A percentile compares a stretch with the other conserved stretches of the same genome.
Conservation (phyloP, 306 rosid species). For the Pterocarpus macrocarpus region DNA sequence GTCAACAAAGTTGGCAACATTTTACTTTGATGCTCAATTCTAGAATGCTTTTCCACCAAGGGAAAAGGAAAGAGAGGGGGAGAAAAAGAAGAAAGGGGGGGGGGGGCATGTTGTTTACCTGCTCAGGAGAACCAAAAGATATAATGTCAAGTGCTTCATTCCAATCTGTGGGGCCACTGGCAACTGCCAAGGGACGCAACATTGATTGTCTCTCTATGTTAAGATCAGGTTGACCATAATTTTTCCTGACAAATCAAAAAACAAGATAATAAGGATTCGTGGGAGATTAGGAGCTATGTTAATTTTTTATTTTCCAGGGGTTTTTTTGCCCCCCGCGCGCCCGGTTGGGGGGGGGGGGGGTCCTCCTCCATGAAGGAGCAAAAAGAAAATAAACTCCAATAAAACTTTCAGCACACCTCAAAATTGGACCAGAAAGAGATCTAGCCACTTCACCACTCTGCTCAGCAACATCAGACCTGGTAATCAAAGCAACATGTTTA, state of each 20-base stretch:
- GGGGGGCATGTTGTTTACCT: slow-evolving; percentile 57
- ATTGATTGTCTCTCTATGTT: slow-evolving; percentile 71
- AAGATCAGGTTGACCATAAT: slow-evolving; percentile 70
- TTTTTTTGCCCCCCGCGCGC: too few relatives aligned
- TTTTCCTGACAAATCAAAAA: slow-evolving; percentile 64
- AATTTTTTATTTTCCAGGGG: too few relatives aligned
- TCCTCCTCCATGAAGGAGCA: neutral
- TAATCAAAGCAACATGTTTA: slow-evolving; percentile 36
- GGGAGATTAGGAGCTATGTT: neutral
- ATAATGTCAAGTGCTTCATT: slow-evolving; percentile 95
- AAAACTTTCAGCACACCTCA: slow-evolving; percentile 56
- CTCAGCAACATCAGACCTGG: slow-evolving; percentile 88
- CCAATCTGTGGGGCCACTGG: slow-evolving; percentile 93
- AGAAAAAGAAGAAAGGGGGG: too few relatives aligned
- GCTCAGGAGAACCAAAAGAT: slow-evolving; percentile 95
- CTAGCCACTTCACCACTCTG: slow-evolving; percentile 89
- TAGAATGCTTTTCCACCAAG: neutral
- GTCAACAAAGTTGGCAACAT: neutral
- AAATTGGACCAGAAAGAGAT: slow-evolving; percentile 77
- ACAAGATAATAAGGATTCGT: slow-evolving; percentile 17
- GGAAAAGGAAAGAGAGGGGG: neutral
- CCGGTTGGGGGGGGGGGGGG: neutral
- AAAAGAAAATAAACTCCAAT: neutral
- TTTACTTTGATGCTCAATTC: neutral
- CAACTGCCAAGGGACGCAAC: slow-evolving; percentile 65